These are phyloP conservation scores for Fusarium cyanostomum DNA, from an alignment of 2,329 filamentous ascomycete genomes.

Conservation along the genomic window DNA sequence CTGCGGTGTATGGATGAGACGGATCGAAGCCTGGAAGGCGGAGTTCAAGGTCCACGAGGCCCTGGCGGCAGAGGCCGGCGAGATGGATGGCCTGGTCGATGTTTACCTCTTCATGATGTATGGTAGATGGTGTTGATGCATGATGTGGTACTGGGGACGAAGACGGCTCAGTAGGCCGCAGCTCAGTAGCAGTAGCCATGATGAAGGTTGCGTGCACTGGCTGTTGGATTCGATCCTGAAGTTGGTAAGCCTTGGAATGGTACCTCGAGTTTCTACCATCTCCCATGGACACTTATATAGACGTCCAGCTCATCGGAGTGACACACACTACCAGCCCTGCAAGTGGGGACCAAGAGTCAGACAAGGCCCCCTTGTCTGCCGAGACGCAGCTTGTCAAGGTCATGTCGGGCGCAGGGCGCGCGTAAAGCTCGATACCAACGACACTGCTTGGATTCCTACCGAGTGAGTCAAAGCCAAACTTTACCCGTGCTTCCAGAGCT, in stretches of 20 bases:
- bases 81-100: conserved; percentile 43
- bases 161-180: conserved; percentile 36
- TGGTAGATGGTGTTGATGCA: not conserved
- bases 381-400: not conserved
- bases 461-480: conserved; percentile 19
- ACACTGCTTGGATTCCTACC: conserved; percentile 3
- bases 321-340: conserved; percentile 25
- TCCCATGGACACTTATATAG: conserved; percentile 15
- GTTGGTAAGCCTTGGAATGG: not conserved
- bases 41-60: conserved; percentile 42
- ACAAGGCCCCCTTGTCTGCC: not conserved
- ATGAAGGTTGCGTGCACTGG: not conserved
- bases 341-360: conserved; percentile 20
- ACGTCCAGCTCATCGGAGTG: not conserved
- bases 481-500: not conserved
- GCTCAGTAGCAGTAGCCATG: conserved; percentile 49
- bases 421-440: not conserved
- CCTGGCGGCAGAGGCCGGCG: conserved; percentile 43
- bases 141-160: conserved; percentile 19
- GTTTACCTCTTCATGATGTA: conserved; percentile 22
- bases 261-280: not conserved
- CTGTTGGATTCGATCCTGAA: not conserved
- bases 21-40: conserved; percentile 44
- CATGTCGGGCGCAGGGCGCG: conserved; percentile 38
- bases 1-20: conserved; percentile 45